Evolutionary conservation across 1,139 yeast species (phyloP).

Genomic region (Yamadazyma epiphylla): DNA sequence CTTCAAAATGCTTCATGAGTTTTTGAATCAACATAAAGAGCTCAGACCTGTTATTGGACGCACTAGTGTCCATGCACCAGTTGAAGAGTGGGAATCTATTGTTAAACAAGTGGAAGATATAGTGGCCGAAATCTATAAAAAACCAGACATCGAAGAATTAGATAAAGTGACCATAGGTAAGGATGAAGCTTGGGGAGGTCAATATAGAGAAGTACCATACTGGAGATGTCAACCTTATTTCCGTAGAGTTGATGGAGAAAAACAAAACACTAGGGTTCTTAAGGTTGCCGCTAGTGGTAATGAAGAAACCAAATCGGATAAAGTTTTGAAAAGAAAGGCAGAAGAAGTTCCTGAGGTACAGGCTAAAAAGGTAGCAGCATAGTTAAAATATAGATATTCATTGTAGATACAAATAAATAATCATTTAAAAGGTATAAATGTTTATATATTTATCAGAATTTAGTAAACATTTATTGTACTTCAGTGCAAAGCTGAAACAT

Average conservation of each 20-base stretch:
- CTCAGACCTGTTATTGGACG: slow-evolving; percentile 70
- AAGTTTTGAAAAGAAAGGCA: background rate
- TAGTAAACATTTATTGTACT: too few species aligned
- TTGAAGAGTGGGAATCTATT: slow-evolving; percentile 65
- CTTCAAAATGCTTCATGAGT: slow-evolving; percentile 79
- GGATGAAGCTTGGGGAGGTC: slow-evolving; percentile 71
- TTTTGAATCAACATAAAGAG: slow-evolving; percentile 70
- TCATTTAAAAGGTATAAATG: too few species aligned
- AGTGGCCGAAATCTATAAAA: slow-evolving; percentile 53
- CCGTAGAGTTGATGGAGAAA: slow-evolving; percentile 74
- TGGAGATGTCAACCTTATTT: slow-evolving; percentile 98
- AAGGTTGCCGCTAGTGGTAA: slow-evolving; percentile 35
- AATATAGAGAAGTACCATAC: slow-evolving; percentile 80
- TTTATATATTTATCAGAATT: too few species aligned
- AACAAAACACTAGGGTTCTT: slow-evolving; percentile 38
- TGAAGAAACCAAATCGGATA: background rate
- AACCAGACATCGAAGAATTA: slow-evolving; percentile 35
- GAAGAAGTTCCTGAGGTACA: background rate
- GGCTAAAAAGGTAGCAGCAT: background rate
- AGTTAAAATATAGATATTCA: background rate
- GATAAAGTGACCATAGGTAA: slow-evolving; percentile 57
- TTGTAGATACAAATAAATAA: slow-evolving; percentile 1
- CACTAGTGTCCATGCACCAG: slow-evolving; percentile 42
- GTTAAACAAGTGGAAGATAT: slow-evolving; percentile 64
- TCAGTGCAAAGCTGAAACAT: too few species aligned